Conservation (phyloP, 2,329 filamentous ascomycete species). For the Triangularia setosa region DNA sequence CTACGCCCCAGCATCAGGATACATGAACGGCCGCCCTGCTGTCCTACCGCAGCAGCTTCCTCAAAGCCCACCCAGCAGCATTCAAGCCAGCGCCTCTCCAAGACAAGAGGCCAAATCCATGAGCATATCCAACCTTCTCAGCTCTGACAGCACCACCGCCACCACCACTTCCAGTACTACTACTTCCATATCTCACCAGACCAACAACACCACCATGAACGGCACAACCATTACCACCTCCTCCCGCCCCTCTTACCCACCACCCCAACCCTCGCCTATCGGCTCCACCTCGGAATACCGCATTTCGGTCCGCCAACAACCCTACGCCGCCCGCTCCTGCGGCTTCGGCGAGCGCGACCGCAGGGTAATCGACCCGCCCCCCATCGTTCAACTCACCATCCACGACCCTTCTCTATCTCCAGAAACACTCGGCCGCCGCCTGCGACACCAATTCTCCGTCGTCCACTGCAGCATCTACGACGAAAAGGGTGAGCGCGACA, state of each 20-base stretch:
- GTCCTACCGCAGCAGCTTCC: constrained; percentile 16
- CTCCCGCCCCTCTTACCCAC: constrained; percentile 3
- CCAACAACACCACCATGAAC: neutral
- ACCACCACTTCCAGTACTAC: neutral
- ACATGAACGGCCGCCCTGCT: constrained; percentile 15
- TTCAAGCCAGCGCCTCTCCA: constrained; percentile 25
- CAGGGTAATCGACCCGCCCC: constrained; percentile 77
- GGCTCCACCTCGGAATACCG: constrained; percentile 32
- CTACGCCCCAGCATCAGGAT: constrained; percentile 11
- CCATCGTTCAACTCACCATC: constrained; percentile 71
- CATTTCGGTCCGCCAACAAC: constrained; percentile 70
- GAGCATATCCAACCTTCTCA: constrained; percentile 32
- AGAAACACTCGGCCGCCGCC: constrained; percentile 48
- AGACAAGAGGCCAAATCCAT: constrained; percentile 29
- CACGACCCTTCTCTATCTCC: constrained; percentile 52
- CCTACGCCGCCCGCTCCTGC: constrained; percentile 71
- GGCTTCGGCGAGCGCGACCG: constrained; percentile 80
- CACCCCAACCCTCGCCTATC: constrained; percentile 9
- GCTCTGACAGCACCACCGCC: constrained; percentile 18
- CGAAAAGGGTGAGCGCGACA: constrained; percentile 62
- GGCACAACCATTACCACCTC: neutral
- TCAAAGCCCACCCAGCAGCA: constrained; percentile 24
- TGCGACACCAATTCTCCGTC: constrained; percentile 63
- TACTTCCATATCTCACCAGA: constrained; percentile 7
- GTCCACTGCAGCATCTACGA: constrained; percentile 76